These are phyloP conservation scores for Rhodomyrtus psidioides DNA, from an alignment of 441 rosid species.

Conservation along the genomic window DNA sequence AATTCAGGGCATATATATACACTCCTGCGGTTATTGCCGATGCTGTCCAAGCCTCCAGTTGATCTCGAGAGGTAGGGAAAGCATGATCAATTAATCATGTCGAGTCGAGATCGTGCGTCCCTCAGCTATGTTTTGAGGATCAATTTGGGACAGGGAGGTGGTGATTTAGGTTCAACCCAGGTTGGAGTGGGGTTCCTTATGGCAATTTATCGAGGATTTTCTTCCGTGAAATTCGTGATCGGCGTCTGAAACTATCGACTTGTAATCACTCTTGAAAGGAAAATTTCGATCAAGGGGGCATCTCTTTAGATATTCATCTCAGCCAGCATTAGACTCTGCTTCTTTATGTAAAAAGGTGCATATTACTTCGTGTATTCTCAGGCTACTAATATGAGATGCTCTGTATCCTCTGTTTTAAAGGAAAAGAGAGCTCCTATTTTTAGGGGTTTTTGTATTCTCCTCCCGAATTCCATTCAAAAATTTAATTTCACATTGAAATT, in stretches of 20 bases:
- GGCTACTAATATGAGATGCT: not conserved
- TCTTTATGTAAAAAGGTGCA: not conserved
- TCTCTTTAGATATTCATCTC: not conserved
- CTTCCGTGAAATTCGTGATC: rapidly evolving
- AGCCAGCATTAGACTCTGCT: not conserved
- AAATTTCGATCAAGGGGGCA: not conserved
- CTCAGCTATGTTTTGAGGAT: not conserved
- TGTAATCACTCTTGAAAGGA: not conserved
- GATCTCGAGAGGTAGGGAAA: not conserved
- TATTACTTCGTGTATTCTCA: not conserved
- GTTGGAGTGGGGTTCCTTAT: not conserved
- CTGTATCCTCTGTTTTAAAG: not conserved
- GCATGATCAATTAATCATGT: not conserved
- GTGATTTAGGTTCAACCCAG: not conserved
- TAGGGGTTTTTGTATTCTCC: not conserved
- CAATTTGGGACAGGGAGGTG: not conserved
- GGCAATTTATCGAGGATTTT: not conserved
- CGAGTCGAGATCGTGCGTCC: not conserved
- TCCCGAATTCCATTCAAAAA: not conserved
- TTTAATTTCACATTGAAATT: not conserved
- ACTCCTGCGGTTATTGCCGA: not conserved
- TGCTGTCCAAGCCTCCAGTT: not conserved
- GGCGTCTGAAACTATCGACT: not conserved
- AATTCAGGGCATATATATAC: not conserved
- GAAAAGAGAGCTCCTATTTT: not conserved